These are phyloP conservation scores for Neonectria hederae DNA, from an alignment of 2,329 filamentous ascomycete genomes.

Conservation along the genomic window DNA sequence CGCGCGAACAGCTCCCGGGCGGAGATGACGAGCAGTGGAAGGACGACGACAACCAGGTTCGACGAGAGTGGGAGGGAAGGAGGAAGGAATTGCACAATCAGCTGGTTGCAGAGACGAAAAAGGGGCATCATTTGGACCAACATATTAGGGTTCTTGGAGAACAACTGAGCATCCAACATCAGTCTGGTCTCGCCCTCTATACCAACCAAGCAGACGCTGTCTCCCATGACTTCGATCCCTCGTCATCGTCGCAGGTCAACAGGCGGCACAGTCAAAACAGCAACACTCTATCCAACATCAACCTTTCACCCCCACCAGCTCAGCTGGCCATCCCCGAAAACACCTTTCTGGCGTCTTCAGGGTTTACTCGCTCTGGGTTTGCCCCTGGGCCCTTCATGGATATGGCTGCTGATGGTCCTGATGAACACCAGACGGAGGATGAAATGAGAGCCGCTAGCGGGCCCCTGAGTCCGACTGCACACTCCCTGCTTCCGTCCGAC, in stretches of 20 bases:
- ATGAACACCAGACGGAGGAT: constrained; percentile 65
- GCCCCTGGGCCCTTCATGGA: constrained; percentile 64
- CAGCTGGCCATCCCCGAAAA: constrained; percentile 52
- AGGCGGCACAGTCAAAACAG: constrained; percentile 60
- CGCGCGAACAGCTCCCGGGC: constrained; percentile 70
- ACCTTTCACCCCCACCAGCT: constrained; percentile 51
- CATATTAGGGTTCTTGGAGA: constrained; percentile 58
- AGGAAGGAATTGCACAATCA: constrained; percentile 63
- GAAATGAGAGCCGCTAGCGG: constrained; percentile 71
- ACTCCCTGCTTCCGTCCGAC: constrained; percentile 76
- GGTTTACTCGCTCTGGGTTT: constrained; percentile 64
- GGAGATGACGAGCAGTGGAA: constrained; percentile 68
- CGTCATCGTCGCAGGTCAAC: constrained; percentile 44
- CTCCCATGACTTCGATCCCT: constrained; percentile 58
- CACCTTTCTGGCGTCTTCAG: constrained; percentile 60
- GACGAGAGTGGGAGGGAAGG: constrained; percentile 64
- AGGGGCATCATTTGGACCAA: constrained; percentile 56
- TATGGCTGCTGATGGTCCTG: constrained; percentile 50
- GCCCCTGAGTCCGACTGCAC: constrained; percentile 80
- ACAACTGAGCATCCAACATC: constrained; percentile 57
- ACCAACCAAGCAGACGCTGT: constrained; percentile 56
- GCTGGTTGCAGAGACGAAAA: constrained; percentile 58
- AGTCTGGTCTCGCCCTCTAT: constrained; percentile 56
- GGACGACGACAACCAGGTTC: constrained; percentile 60
- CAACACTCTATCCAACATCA: constrained; percentile 56